A percentile compares a stretch with the other conserved stretches of the same genome.
Evolutionary conservation across 352 stramenopile genomes (phyloP).

Genomic region (Pythium diclinum): DNA sequence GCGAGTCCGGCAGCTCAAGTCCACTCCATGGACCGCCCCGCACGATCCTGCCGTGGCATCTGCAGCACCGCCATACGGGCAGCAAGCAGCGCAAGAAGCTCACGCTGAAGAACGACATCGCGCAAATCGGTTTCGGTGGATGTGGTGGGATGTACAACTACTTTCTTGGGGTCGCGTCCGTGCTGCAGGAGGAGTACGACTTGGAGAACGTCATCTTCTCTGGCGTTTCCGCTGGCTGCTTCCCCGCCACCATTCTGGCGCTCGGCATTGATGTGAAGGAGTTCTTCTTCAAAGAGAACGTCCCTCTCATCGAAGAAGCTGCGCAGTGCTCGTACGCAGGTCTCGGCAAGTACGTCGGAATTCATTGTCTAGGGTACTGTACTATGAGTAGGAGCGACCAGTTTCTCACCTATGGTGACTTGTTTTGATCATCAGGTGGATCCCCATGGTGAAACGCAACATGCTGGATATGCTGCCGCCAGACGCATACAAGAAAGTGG

Average conservation of each 20-base stretch:
- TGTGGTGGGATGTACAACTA: conserved; percentile 89
- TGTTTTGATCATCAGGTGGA: conserved; percentile 41
- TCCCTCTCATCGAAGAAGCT: conserved; percentile 65
- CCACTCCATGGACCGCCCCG: conserved; percentile 19
- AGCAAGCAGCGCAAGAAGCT: conserved; percentile 44
- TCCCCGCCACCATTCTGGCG: conserved; percentile 61
- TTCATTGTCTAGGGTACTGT: background rate
- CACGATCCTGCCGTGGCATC: conserved; percentile 30
- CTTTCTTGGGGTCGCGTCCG: conserved; percentile 71
- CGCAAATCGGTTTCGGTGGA: conserved; percentile 76
- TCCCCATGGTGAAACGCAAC: conserved; percentile 64
- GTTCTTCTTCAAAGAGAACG: conserved; percentile 84
- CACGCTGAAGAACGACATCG: conserved; percentile 51
- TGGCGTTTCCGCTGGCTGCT: conserved; percentile 71
- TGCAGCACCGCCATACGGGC: conserved; percentile 26
- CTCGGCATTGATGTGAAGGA: conserved; percentile 69
- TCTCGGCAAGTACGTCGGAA: conserved; percentile 57
- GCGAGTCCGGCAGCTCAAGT: conserved; percentile 15
- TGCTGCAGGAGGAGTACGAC: conserved; percentile 77
- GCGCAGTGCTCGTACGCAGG: conserved; percentile 54
- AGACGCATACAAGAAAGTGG: conserved; percentile 58
- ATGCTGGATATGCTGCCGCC: conserved; percentile 56
- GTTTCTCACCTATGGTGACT: background rate
- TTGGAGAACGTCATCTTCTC: conserved; percentile 72
- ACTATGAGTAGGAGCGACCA: background rate